Evolutionary conservation across 1,284 basidiomycete species (phyloP), one percentile per base, ranked within the genome.

Genomic region (Ustilago cynodontis): DNA sequence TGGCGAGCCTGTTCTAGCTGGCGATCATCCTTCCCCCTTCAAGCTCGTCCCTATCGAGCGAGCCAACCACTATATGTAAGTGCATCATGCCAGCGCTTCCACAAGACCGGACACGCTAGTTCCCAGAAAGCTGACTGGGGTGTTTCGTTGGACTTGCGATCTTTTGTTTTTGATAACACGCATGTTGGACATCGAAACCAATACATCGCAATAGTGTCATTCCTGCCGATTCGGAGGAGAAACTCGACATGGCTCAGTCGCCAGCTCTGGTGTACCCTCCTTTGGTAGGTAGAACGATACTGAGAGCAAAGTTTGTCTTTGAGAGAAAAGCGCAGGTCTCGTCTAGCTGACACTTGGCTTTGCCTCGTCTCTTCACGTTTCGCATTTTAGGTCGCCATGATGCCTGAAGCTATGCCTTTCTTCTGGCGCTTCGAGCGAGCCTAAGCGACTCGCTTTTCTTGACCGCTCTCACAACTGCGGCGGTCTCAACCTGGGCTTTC

Each of bases 391-490:
- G 47, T 57, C 11, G 49, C 54, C n/a, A 37, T 58, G 33, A 28
- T 55, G 51, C 63, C 63, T 29, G 16, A n/a, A 0, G 5, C 39
- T 18, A 22, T 47, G 22, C 41, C 41, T 3, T 59, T 54, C 56
- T 13, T 41, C 33, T 65, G 57, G 63, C 35, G 50, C 63, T 65
- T 59, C 51, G 43, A 59, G 41, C 20, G 20, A 28, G 41, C 39
- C 41, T 65, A n/a, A 47, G 10, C 14, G 20, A 13, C 16, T 5
- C n/a, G 37, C 29, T 35, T 53, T 2, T 14, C 16, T 13, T 20
- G 51, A 6, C 31, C 9, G n/a, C 51, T 20, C n/a, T 43, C 1
- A 14, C 41, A 43, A 20, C 3, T 20, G 41, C n/a, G 6, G 20
- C n/a, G 3, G 11, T 11, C n/a, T 20, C 20, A 6, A 20, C 7